A percentile compares a stretch with the other conserved stretches of the same genome.
Conservation (phyloP, 2,329 filamentous ascomycete genomes). For the Parascedosporium putredinis region DNA sequence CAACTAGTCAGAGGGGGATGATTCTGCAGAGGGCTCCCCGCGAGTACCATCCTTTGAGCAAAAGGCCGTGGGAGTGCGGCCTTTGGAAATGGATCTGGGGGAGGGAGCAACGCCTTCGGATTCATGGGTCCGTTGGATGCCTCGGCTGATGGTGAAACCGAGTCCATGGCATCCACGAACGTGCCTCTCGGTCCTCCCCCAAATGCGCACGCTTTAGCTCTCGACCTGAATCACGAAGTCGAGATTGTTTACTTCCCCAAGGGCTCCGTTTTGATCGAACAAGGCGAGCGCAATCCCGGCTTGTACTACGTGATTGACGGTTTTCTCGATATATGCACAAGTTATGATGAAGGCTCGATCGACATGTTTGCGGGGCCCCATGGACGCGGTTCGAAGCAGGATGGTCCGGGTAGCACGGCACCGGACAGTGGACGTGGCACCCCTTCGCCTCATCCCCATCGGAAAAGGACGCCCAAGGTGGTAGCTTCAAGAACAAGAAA, state of each 20-base stretch:
- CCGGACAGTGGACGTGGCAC: background rate
- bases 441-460: background rate
- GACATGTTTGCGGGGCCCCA: constrained; percentile 7
- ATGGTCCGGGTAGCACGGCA: background rate
- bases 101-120: constrained; percentile 65
- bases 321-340: constrained; percentile 88
- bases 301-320: constrained; percentile 97
- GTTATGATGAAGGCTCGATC: constrained; percentile 20
- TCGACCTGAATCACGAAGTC: constrained; percentile 82
- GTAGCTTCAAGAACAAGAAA: constrained; percentile 32
- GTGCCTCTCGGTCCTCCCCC: constrained; percentile 50
- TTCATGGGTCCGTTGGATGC: constrained; percentile 79
- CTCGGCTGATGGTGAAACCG: constrained; percentile 70
- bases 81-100: constrained; percentile 32
- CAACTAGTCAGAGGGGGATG: constrained; percentile 50
- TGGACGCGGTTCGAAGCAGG: background rate
- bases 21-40: constrained; percentile 78
- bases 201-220: constrained; percentile 55
- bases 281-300: constrained; percentile 92
- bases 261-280: constrained; percentile 86
- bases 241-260: constrained; percentile 98
- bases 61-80: constrained; percentile 65
- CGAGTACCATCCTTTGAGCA: constrained; percentile 76
- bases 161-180: constrained; percentile 68
- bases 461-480: background rate